A percentile compares a stretch with the other conserved stretches of the same genome.
Evolutionary conservation across 345 rosid species (phyloP).

Genomic region (Lumnitzera racemosa): DNA sequence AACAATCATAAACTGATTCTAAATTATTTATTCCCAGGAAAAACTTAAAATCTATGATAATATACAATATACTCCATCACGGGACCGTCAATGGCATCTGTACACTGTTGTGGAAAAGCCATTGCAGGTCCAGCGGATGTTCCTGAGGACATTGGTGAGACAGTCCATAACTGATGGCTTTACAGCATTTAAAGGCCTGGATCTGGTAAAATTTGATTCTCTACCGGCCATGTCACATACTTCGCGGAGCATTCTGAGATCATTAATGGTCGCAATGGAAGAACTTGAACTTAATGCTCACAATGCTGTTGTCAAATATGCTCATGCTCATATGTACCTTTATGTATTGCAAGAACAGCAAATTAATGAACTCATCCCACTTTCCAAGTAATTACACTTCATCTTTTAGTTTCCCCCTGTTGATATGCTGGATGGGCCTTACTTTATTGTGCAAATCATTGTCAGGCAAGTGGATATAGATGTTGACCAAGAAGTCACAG

Average conservation of each 20-base stretch:
- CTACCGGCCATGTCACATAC: constrained; percentile 57
- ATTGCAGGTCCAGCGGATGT: constrained; percentile 77
- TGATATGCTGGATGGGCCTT: constrained; percentile 8
- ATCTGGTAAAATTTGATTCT: constrained; percentile 30
- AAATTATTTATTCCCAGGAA: constrained; percentile 47
- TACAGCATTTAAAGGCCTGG: constrained; percentile 51
- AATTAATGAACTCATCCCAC: constrained; percentile 84
- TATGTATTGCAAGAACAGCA: constrained; percentile 83
- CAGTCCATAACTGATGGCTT: constrained; percentile 66
- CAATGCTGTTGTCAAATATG: constrained; percentile 68
- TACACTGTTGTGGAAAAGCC: constrained; percentile 85
- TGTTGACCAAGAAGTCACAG: constrained; percentile 55
- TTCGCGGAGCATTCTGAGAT: constrained; percentile 76
- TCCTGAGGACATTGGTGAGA: constrained; percentile 90
- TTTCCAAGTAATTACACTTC: constrained; percentile 47
- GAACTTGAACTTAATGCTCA: constrained; percentile 93
- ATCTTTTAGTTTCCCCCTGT: background rate
- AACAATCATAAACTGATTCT: constrained; percentile 11
- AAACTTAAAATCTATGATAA: constrained; percentile 83
- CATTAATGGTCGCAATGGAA: constrained; percentile 90
- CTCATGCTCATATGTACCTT: constrained; percentile 95
- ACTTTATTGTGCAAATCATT: constrained; percentile 15
- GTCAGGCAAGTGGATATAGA: constrained; percentile 77
- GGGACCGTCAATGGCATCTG: constrained; percentile 95
- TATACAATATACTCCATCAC: constrained; percentile 67